Base-by-base conservation (phyloP, 768 basidiomycete genomes). In the Russula foetens region DNA sequence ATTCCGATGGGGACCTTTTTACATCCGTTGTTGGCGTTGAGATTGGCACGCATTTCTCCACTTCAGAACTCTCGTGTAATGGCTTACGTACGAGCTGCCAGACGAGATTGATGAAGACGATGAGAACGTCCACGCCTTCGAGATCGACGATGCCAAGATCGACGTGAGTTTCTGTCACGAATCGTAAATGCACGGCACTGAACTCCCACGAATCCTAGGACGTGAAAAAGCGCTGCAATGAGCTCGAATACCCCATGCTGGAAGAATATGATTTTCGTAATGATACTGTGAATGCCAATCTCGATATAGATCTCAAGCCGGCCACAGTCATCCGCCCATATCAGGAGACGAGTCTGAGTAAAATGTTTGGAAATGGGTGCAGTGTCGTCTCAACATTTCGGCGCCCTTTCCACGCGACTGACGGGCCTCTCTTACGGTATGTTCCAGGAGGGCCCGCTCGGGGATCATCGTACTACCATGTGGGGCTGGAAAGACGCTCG, bases 231-330 rank as follows among this genome's bases (percentile, higher is more conserved):
- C 86, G 93, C 39, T 98, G 97, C 70, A 94, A 94, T 68, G 96
- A 97, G 67, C 81, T 98, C 41, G 94, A 98, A 70, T 92, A 95
- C 66, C 97, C 97, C 8, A 97, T 98, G 86, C 79, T 99, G 46
- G 97, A 99, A 72, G 97, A 99, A 75, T 99, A 99, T 70, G 97
- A 99, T 73, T 99, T 98, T 79, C 81, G 95, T 45, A 96, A 98
- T 70, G 97, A 99, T 71, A 93, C 91, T 0, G 76, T 94, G 66
- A 99, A 99, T 70, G 83, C 97, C 29, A 96, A 98, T 73, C 80
- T 99, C 47, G 97, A 99, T 70, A 99, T 99, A 59, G 97, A 99
- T 73, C 82, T 99, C 56, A 99, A 99, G 72, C 97, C 97, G 3
- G 90, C 93, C 38, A 98, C 97, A 2, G 89, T 96, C 63, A 97